Evolutionary conservation across 106 monocot species (phyloP), one percentile per base, ranked within the genome.

Genomic region (Triglochin maritima): DNA sequence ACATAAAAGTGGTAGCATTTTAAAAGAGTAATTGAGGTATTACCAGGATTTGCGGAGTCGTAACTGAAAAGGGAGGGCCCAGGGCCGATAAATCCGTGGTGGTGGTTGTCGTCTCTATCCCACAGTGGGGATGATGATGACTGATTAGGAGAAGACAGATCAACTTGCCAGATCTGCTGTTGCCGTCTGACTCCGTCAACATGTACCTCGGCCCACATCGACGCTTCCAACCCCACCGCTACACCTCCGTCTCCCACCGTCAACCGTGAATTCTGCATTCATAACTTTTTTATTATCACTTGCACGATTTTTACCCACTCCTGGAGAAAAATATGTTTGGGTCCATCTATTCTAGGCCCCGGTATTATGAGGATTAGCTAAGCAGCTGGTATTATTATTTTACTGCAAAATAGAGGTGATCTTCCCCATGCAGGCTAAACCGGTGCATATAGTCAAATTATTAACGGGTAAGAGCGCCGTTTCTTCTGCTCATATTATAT

Each of bases 131-230:
- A 14, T 3, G 66, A 66, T 42, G 66, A 52, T 11, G 50, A 66
- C 66, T 53, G 66, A 10, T 66, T 50, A 10, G 49, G 17, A 11
- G 64, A 49, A n/a, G 9, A 17, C 47, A 64, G 48, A 64, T 64
- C 64, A 47, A 64, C 47, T 45, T 62, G 62, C 62, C 64, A 64
- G 64, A 64, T 64, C 64, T 64, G 64, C 64, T 64, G 64, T 47
- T 64, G 64, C 64, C 46, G 64, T 47, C 46, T 47, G 29, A 45
- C 64, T 64, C 64, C 64, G 47, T 64, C 64, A 9, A 13, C 45
- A 11, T 64, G 43, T 7, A 64, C 44, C 48, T 64, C 48, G 15
- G 64, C 46, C 64, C 64, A 64, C 15, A 47, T 46, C 13, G 64
- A 64, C 44, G 46, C 64, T 45, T 12, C 64, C 64, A 64, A 12